Conservation (phyloP, 306 rosid species). For the Lathyrus sativus region DNA sequence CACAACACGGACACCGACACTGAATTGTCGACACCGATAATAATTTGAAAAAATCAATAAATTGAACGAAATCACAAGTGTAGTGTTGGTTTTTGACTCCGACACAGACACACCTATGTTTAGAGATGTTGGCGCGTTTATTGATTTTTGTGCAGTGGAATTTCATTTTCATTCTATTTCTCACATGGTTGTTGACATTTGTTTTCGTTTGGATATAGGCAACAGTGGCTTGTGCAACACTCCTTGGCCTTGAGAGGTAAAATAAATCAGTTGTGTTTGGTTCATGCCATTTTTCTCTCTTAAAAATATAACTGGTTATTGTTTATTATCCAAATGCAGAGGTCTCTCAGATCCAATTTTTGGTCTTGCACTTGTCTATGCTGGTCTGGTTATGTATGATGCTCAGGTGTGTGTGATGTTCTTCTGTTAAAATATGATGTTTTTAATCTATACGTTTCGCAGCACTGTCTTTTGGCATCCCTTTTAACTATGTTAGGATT, state of each 20-base stretch:
- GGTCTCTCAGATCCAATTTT: constrained; percentile 89
- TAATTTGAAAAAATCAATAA: too few relatives aligned
- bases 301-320: neutral
- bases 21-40: too few relatives aligned
- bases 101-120: too few relatives aligned
- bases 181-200: constrained; percentile 43
- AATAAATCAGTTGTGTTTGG: constrained; percentile 1
- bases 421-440: constrained; percentile 31
- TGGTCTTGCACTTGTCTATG: constrained; percentile 80
- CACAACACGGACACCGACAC: too few relatives aligned
- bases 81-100: too few relatives aligned
- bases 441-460: constrained; percentile 18
- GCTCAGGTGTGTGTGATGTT: constrained; percentile 77
- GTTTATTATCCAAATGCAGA: constrained; percentile 54
- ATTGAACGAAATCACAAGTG: too few relatives aligned
- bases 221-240: constrained; percentile 78
- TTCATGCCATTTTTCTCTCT: constrained; percentile 18
- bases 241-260: constrained; percentile 85
- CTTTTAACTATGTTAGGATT: constrained; percentile 22
- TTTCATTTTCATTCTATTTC: constrained; percentile 29
- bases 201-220: constrained; percentile 59
- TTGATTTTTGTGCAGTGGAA: neutral
- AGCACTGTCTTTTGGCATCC: neutral
- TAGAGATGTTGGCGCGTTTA: neutral
- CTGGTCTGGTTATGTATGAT: constrained; percentile 92